phyloP scores from a whole-genome alignment of 108 stramenopile species.

The Cylindrotheca closterium region DNA sequence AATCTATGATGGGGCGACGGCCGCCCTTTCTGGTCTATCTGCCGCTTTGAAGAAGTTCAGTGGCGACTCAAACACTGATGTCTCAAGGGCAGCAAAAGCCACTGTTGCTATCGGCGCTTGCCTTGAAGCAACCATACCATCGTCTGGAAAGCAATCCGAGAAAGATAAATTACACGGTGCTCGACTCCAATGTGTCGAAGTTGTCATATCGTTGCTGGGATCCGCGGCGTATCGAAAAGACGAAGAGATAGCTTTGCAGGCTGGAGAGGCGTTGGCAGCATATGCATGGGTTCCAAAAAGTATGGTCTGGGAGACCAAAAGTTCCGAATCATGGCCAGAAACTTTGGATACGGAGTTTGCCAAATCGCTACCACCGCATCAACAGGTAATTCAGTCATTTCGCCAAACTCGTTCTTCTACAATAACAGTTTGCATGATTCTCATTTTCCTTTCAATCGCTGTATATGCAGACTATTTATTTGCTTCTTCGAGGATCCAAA shows the following conservation, averaged over 20 bases:
- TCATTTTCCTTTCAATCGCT: background rate
- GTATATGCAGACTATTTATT: constrained; percentile 39
- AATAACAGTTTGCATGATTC: background rate
- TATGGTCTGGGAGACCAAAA: constrained; percentile 17
- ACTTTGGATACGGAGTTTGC: constrained; percentile 51
- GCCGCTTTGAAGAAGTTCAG: constrained; percentile 51
- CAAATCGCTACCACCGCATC: constrained; percentile 57
- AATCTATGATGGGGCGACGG: constrained; percentile 33
- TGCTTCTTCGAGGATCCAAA: constrained; percentile 46
- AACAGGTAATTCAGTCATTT: constrained; percentile 41
- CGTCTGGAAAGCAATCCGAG: constrained; percentile 26
- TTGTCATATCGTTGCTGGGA: constrained; percentile 59
- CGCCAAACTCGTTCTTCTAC: too few species aligned
- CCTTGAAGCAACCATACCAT: constrained; percentile 60
- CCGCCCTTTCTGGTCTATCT: constrained; percentile 36
- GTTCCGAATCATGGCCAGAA: constrained; percentile 40
- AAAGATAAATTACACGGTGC: constrained; percentile 37
- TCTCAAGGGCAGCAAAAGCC: constrained; percentile 43
- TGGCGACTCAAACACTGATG: constrained; percentile 60
- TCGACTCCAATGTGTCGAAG: constrained; percentile 56
- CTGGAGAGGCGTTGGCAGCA: constrained; percentile 73
- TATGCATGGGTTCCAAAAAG: constrained; percentile 40
- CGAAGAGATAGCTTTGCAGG: constrained; percentile 64
- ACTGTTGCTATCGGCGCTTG: constrained; percentile 54
- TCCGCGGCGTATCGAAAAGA: constrained; percentile 69